Conservation (phyloP, 192 early-diverging fungal genomes). For the Coemansia sp. region DNA sequence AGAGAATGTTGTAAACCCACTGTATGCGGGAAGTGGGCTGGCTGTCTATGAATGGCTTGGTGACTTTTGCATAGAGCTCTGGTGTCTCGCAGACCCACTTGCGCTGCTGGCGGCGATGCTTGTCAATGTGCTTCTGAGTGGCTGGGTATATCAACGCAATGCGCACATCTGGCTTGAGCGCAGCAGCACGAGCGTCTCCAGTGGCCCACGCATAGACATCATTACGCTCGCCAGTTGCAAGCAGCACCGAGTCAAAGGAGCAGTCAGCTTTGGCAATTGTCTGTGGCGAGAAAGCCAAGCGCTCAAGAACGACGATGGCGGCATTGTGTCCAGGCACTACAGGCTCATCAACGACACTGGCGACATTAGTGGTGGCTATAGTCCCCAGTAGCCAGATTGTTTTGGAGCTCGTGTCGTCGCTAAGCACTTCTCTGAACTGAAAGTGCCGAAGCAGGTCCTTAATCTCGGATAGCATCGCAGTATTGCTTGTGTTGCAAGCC, state of each 20-base stretch:
- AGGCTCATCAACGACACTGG: background rate
- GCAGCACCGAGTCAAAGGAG: background rate
- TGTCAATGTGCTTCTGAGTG: conserved; percentile 67
- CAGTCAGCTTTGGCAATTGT: background rate
- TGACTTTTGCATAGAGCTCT: conserved; percentile 54
- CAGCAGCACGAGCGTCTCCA: conserved; percentile 29
- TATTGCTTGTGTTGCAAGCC: background rate
- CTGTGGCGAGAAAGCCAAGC: conserved; percentile 21
- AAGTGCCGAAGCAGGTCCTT: conserved; percentile 25
- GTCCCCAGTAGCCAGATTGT: conserved; percentile 38
- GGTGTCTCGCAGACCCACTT: conserved; percentile 65
- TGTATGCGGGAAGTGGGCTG: conserved; percentile 60
- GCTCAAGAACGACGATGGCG: conserved; percentile 39
- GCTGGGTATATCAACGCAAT: conserved; percentile 65
- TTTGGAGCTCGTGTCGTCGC: conserved; percentile 40
- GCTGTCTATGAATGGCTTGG: conserved; percentile 62
- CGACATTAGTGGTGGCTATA: conserved; percentile 1
- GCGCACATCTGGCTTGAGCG: conserved; percentile 56
- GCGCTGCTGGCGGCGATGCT: conserved; percentile 65
- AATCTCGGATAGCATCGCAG: background rate
- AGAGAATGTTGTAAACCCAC: conserved; percentile 79
- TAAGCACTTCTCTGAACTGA: conserved; percentile 32
- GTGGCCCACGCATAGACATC: conserved; percentile 70
- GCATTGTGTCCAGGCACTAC: conserved; percentile 21
- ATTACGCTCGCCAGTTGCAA: conserved; percentile 56